Conservation (phyloP, 495 filamentous ascomycete species). For the Lichina pygmaea region DNA sequence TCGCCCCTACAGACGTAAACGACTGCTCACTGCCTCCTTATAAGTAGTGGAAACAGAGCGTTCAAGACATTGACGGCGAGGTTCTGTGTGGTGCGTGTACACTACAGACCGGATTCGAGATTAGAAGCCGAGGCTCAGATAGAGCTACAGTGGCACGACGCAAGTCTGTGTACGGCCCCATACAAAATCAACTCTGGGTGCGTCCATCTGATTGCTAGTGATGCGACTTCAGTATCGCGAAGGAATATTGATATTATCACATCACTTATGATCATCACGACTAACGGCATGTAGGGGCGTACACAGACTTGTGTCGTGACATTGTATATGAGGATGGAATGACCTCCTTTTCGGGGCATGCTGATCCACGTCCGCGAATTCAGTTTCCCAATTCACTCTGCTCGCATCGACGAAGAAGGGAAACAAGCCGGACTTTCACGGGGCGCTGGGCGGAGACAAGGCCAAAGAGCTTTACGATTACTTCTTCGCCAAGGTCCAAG, state of each 20-base stretch:
- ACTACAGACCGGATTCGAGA: too few species aligned
- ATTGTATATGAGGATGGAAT: background rate
- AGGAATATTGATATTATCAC: too few species aligned
- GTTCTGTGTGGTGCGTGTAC: conserved; percentile 53
- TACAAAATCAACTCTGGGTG: too few species aligned
- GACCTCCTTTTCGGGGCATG: background rate
- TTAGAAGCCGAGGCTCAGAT: too few species aligned
- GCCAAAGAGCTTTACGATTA: conserved; percentile 59
- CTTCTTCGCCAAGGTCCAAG: conserved; percentile 52
- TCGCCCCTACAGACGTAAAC: background rate
- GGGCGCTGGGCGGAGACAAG: conserved; percentile 46
- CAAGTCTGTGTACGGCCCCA: too few species aligned
- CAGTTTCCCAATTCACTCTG: conserved; percentile 97
- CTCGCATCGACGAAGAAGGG: conserved; percentile 81
- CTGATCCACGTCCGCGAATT: background rate
- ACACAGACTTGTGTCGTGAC: too few species aligned
- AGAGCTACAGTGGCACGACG: too few species aligned
- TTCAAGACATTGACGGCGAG: conserved; percentile 70
- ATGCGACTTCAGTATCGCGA: too few species aligned
- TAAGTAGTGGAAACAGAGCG: conserved; percentile 58
- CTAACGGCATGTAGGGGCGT: too few species aligned
- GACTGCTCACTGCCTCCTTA: background rate
- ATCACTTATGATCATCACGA: too few species aligned
- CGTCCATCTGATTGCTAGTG: too few species aligned
- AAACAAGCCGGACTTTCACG: conserved; percentile 85